Evolutionary conservation across 1,284 basidiomycete species (phyloP), one percentile per base, ranked within the genome.

Genomic region (Cryptococcus neoformans): DNA sequence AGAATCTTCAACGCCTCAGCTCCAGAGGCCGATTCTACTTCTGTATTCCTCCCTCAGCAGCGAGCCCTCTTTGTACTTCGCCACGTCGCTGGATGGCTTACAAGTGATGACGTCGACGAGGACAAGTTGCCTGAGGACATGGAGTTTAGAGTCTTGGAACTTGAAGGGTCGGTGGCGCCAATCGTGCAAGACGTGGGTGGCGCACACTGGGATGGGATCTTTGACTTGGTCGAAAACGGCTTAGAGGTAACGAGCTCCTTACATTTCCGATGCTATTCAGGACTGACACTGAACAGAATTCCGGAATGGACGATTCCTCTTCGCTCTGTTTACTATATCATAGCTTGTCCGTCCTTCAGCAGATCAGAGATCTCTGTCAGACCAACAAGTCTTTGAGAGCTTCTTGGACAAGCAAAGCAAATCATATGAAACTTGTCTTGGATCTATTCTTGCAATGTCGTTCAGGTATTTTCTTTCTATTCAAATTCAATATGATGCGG

Each of bases 11-110:
- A 83, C 0, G 87, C 87, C 0, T 80, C 84, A 0, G 90, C 93
- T 0, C 94, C 95, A 0, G 82, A 87, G 14, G 76, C 83, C 1
- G 88, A 94, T 35, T 87, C 89, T 0, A 87, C 90, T 8, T 80
- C 90, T 1, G 81, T 88, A n/a, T 92, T 95, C 78, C 80, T 99
- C 6, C 89, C 92, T 0, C 89, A 91, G 69, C 87, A 85, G 51
- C 81, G 96, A 11, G 88, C 90, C 0, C 84, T 99, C 45, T 95
- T 95, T 72, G 82, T 95, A n/a, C 81, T 96, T 64, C 91, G 92
- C 68, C 83, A 87, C 2, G 85, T 91, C 54, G 88, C 91, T 66
- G 81, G 82, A 17, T 99, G 95, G 95, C 81, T 94, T 47, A 75
- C 84, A 0, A 85, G 85, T 7, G 81, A 82, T 35, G 90, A 91